Percentiles rank a stretch among this genome's conserved stretches.
Conservation (phyloP, 805 yeast species). For the Suhomyces sp. region DNA sequence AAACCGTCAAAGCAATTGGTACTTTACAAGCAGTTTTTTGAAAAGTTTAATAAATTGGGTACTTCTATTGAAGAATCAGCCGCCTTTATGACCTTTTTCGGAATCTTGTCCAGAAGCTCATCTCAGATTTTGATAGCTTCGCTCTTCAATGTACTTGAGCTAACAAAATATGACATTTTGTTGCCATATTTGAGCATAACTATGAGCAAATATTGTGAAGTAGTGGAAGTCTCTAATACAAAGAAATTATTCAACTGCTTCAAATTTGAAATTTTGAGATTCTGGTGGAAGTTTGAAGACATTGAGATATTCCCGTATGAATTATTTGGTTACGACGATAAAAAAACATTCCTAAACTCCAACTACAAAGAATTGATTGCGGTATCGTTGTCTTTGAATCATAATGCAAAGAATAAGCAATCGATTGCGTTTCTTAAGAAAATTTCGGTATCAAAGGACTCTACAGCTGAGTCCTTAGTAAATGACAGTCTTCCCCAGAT, state of each 20-base stretch:
- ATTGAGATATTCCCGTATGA: slow-evolving; percentile 39
- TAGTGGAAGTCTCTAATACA: slow-evolving; percentile 10
- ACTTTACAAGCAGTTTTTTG: neutral
- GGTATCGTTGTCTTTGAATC: slow-evolving; percentile 14
- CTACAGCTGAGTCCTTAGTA: slow-evolving; percentile 15
- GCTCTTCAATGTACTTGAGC: slow-evolving; percentile 42
- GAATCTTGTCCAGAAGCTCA: slow-evolving; percentile 27
- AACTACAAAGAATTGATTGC: slow-evolving; percentile 41
- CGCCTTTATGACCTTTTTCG: slow-evolving; percentile 36
- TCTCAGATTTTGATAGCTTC: slow-evolving; percentile 30
- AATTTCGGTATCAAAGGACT: neutral
- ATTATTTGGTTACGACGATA: slow-evolving; percentile 35
- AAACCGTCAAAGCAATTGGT: slow-evolving; percentile 28
- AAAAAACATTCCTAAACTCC: slow-evolving; percentile 27
- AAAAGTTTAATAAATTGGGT: neutral
- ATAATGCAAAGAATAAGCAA: slow-evolving; percentile 17
- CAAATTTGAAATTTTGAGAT: slow-evolving; percentile 36
- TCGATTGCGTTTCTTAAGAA: neutral
- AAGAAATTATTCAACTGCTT: slow-evolving; percentile 26
- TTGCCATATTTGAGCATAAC: slow-evolving; percentile 27
- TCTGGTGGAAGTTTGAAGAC: slow-evolving; percentile 40
- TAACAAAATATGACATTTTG: slow-evolving; percentile 30
- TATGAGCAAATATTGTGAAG: slow-evolving; percentile 20
- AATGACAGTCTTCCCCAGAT: slow-evolving; percentile 35
- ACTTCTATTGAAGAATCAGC: slow-evolving; percentile 36